A percentile compares a stretch with the other conserved stretches of the same genome.
Conservation (phyloP, 768 basidiomycete species). For the Hericium alpestre region DNA sequence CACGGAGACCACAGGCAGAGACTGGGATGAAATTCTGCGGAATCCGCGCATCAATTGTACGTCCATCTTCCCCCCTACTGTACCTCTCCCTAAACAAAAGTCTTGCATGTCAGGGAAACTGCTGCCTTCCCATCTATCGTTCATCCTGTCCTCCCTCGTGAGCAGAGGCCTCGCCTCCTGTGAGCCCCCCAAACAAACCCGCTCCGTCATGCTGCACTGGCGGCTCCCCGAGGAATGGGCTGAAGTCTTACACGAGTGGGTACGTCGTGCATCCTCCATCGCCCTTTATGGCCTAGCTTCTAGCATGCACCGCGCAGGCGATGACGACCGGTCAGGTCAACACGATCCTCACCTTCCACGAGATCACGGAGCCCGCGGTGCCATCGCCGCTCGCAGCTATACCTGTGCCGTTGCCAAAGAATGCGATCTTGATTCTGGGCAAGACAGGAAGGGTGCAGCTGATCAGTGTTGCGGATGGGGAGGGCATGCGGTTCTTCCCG, state of each 20-base stretch:
- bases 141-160: conserved; percentile 53
- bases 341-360: conserved; percentile 79
- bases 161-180: conserved; percentile 54
- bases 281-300: not conserved
- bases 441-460: conserved; percentile 66
- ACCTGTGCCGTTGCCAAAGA: conserved; percentile 60
- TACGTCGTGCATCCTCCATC: conserved; percentile 21
- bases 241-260: conserved; percentile 72
- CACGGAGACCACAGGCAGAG: conserved; percentile 49
- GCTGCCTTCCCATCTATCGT: conserved; percentile 45
- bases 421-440: conserved; percentile 50
- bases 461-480: conserved; percentile 69
- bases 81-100: not conserved
- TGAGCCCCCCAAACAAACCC: conserved; percentile 67
- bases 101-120: conserved; percentile 40
- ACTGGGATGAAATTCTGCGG: conserved; percentile 73
- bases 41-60: conserved; percentile 73
- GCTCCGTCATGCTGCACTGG: conserved; percentile 66
- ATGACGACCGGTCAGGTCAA: conserved; percentile 66
- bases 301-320: conserved; percentile 34
- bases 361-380: conserved; percentile 68
- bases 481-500: conserved; percentile 68
- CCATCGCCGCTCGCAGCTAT: conserved; percentile 58
- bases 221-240: conserved; percentile 80
- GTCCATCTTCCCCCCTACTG: conserved; percentile 14